Evolutionary conservation across 1,284 basidiomycete genomes (phyloP).

Genomic region (Cryptococcus maquisensis): DNA sequence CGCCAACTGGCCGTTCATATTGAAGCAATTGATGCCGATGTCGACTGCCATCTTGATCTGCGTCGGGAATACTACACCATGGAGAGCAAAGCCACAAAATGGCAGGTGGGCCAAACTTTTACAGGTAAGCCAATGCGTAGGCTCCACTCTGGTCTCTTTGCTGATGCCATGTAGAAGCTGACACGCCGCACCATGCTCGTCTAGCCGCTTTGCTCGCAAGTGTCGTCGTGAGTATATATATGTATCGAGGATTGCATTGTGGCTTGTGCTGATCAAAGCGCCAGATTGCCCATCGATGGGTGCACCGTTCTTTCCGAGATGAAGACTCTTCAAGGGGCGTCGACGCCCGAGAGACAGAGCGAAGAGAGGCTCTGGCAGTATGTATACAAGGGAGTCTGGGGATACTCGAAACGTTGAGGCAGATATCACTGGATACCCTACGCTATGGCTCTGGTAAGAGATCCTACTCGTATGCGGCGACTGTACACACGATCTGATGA

Average conservation of each 20-base stretch:
- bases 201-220: conserved; percentile 5
- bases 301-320: no score
- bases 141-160: no score
- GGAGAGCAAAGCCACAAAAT: neutral
- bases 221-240: neutral
- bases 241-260: no score
- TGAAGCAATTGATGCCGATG: conserved; percentile 9
- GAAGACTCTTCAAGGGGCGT: neutral
- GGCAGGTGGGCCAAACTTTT: no score
- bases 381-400: conserved; percentile 8
- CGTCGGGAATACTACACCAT: conserved; percentile 3
- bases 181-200: conserved; percentile 2
- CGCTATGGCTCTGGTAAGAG: neutral
- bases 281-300: no score
- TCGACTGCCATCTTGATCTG: conserved; percentile 3
- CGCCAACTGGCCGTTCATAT: conserved; percentile 4
- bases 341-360: conserved; percentile 5
- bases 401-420: conserved; percentile 2
- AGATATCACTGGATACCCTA: conserved; percentile 1
- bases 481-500: neutral
- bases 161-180: conserved; percentile 1
- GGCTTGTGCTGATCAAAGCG: no score
- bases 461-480: no score
- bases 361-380: conserved; percentile 5
- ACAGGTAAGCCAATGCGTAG: no score